Percentiles rank a stretch among this genome's conserved stretches.
Evolutionary conservation across 441 rosid genomes (phyloP).

Genomic region (Euphorbia corollata): DNA sequence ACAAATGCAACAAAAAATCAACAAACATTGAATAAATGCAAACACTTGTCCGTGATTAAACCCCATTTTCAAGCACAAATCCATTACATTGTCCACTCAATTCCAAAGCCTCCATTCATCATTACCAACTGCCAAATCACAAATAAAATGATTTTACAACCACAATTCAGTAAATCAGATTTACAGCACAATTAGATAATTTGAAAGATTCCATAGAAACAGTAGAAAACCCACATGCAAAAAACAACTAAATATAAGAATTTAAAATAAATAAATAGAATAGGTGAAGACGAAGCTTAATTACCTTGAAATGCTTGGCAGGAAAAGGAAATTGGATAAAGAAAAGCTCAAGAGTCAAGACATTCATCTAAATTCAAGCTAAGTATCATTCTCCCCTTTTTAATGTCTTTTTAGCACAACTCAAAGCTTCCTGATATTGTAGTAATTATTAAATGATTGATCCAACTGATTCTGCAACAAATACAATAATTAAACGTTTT

Average conservation of each 20-base stretch:
- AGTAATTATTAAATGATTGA: background rate
- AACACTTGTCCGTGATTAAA: slow-evolving; percentile 9
- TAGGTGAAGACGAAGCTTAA: slow-evolving; percentile 5
- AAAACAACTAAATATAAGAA: no score
- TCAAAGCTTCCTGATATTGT: no score
- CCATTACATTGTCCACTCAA: slow-evolving; percentile 12
- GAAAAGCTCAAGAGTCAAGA: slow-evolving; percentile 10
- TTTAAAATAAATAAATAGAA: no score
- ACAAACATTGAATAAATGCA: slow-evolving; percentile 26
- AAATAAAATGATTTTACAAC: background rate
- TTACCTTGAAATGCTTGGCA: background rate
- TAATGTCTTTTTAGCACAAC: background rate
- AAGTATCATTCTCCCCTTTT: slow-evolving; percentile 31
- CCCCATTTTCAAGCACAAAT: background rate
- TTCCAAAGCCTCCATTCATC: slow-evolving; percentile 20
- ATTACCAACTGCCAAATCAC: slow-evolving; percentile 12
- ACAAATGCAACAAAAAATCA: slow-evolving; percentile 30
- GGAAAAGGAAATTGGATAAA: no score
- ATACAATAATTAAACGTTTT: background rate
- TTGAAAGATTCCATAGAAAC: no score
- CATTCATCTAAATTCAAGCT: slow-evolving; percentile 32
- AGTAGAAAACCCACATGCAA: no score
- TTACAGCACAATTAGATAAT: no score
- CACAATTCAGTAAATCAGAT: no score
- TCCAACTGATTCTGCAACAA: background rate